Base-by-base conservation (phyloP, 257 asterid genomes). In the Mitragyna speciosa region DNA sequence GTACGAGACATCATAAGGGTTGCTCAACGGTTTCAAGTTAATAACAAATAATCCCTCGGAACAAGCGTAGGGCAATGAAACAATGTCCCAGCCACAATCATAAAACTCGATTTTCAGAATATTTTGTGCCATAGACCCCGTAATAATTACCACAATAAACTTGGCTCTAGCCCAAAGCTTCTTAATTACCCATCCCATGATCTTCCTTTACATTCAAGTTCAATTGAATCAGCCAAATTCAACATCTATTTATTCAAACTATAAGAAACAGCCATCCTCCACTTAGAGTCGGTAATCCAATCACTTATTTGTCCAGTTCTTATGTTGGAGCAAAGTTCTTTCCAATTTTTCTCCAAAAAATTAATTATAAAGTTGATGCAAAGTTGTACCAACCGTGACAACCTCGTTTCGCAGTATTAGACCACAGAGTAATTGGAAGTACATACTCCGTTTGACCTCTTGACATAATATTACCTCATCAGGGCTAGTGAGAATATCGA, bases 61-160 rank as follows among this genome's bases (percentile, higher is more conserved):
- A 7, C 39, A 33, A 6, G 41, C 76, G 14, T 71, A 71, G 39
- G 14, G 0, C 59, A 47, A 7, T 17, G 76, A 71, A 71, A 45
- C 76, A 16, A 76, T 6, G 28, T 73, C 73, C 17, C 65, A 10
- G 41, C 61, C 39, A 8, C 76, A 59, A 28, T 41, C 15, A 11
- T 71, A 76, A 19, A 64, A 76, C 59, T 64, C 54, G 6, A 76
- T 39, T 16, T 26, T 20, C 14, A 64, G 73, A 26, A 76, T 39
- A 36, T 76, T 64, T 3, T 76, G 73, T 45, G 73, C 73, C 80
- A 65, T 76, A 20, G 80, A 59, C 28, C 80, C 74, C 16, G 79
- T 76, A 9, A 61, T 28, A 1, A 76, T 2, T 41, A 17, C 63
- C 36, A 26, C 33, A 70, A 78, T 12, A 11, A 39, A 69, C 63